Conservation (phyloP, 495 filamentous ascomycete genomes). For the Margaritispora aquatica region DNA sequence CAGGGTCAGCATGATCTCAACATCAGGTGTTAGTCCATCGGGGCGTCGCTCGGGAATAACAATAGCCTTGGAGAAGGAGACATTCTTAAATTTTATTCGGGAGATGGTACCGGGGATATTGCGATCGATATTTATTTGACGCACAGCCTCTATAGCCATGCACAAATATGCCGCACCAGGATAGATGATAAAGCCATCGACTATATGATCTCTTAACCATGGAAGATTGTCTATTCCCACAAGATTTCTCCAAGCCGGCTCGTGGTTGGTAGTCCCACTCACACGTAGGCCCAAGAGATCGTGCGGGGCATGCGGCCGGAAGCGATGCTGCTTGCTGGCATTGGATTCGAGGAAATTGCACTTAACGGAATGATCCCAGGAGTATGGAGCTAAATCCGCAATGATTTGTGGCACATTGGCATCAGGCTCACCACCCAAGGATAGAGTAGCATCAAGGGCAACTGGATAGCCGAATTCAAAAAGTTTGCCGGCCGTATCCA, state of each 20-base stretch:
- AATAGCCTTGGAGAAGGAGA: constrained; percentile 7
- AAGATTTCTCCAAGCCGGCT: constrained; percentile 35
- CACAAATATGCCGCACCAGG: constrained; percentile 39
- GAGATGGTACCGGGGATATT: background rate
- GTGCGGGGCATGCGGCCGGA: constrained; percentile 24
- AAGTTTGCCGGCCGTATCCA: constrained; percentile 35
- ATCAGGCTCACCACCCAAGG: background rate
- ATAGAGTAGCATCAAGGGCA: constrained; percentile 24
- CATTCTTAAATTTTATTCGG: background rate
- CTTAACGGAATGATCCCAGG: constrained; percentile 21
- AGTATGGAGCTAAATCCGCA: constrained; percentile 29
- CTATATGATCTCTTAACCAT: constrained; percentile 24
- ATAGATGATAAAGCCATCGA: constrained; percentile 18
- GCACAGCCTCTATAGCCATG: constrained; percentile 32
- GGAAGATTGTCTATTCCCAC: constrained; percentile 28
- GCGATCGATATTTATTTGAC: constrained; percentile 2
- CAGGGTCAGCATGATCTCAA: background rate
- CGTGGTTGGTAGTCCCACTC: constrained; percentile 38
- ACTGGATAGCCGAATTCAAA: constrained; percentile 22
- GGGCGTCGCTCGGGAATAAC: constrained; percentile 10
- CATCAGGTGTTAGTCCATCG: background rate
- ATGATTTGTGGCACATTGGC: background rate
- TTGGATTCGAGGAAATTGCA: constrained; percentile 29
- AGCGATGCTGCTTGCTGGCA: constrained; percentile 25
- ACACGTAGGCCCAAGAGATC: constrained; percentile 34